These are phyloP conservation scores for Saxophila tyrrhenica DNA, from an alignment of 495 filamentous ascomycete species.

Conservation along the genomic window DNA sequence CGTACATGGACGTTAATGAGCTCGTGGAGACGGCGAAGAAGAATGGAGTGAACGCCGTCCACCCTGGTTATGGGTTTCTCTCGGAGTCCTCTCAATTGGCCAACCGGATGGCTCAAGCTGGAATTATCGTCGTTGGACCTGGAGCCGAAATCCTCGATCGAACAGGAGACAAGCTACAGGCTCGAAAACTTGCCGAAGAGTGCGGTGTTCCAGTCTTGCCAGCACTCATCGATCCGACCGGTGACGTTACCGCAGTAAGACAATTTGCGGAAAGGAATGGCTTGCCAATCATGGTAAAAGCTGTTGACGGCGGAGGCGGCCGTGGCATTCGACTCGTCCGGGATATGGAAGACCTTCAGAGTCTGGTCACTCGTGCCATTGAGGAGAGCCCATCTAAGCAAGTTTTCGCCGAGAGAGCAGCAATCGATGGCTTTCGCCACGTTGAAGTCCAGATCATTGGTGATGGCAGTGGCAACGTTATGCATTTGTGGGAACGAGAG, in stretches of 20 bases:
- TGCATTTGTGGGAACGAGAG: slow-evolving; percentile 32
- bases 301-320: slow-evolving; percentile 32
- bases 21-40: slow-evolving; percentile 38
- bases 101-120: slow-evolving; percentile 39
- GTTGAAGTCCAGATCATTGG: slow-evolving; percentile 33
- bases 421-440: slow-evolving; percentile 33
- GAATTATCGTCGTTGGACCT: slow-evolving; percentile 44
- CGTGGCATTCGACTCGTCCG: slow-evolving; percentile 30
- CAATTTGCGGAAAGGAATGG: slow-evolving; percentile 36
- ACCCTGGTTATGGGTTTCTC: slow-evolving; percentile 54
- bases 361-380: slow-evolving; percentile 23
- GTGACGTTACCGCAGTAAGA: slow-evolving; percentile 29
- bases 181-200: slow-evolving; percentile 41
- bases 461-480: slow-evolving; percentile 27
- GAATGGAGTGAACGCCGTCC: slow-evolving; percentile 44
- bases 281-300: slow-evolving; percentile 47
- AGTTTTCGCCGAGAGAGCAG: slow-evolving; percentile 39
- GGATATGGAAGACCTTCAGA: slow-evolving; percentile 18
- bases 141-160: slow-evolving; percentile 38
- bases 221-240: slow-evolving; percentile 37
- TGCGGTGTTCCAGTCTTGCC: slow-evolving; percentile 44
- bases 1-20: slow-evolving; percentile 40
- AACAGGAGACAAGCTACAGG: slow-evolving; percentile 48
- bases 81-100: slow-evolving; percentile 48
- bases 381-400: slow-evolving; percentile 42